These are phyloP conservation scores for Rossbeevera mucosa DNA, from an alignment of 768 basidiomycete species.

Conservation along the genomic window DNA sequence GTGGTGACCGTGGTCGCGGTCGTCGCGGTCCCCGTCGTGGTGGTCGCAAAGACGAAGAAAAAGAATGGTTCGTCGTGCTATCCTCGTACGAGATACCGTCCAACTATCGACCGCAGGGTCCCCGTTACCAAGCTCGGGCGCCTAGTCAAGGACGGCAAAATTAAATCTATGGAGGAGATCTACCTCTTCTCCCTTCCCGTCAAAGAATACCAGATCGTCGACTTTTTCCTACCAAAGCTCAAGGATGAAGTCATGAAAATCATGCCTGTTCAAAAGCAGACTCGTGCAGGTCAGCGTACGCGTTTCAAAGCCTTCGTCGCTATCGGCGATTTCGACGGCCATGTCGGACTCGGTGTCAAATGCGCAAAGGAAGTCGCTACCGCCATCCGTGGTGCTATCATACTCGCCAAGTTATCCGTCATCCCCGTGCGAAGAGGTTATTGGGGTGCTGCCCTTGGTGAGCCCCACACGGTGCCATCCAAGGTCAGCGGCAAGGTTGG, in stretches of 20 bases:
- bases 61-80: constrained; percentile 80
- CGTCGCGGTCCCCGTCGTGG: constrained; percentile 86
- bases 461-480: constrained; percentile 97
- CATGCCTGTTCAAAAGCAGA: constrained; percentile 99
- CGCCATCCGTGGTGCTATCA: constrained; percentile 98
- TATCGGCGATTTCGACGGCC: constrained; percentile 97
- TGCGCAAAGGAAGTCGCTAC: constrained; percentile 99
- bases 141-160: constrained; percentile 98
- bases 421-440: constrained; percentile 98
- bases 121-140: constrained; percentile 99
- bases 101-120: constrained; percentile 50
- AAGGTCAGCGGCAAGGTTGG: constrained; percentile 99
- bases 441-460: constrained; percentile 99
- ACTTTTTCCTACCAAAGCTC: constrained; percentile 97
- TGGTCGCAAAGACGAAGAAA: constrained; percentile 98
- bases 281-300: constrained; percentile 98
- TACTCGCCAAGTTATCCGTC: constrained; percentile 95
- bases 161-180: constrained; percentile 99
- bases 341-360: constrained; percentile 99
- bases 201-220: constrained; percentile 99
- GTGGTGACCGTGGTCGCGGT: constrained; percentile 62
- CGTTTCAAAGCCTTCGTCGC: constrained; percentile 99
- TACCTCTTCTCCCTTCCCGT: constrained; percentile 99
- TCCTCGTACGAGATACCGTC: constrained; percentile 4
- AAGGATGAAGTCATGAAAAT: constrained; percentile 99